Conservation (phyloP, 23 red algal genomes). For the Gracilariopsis chorda region DNA sequence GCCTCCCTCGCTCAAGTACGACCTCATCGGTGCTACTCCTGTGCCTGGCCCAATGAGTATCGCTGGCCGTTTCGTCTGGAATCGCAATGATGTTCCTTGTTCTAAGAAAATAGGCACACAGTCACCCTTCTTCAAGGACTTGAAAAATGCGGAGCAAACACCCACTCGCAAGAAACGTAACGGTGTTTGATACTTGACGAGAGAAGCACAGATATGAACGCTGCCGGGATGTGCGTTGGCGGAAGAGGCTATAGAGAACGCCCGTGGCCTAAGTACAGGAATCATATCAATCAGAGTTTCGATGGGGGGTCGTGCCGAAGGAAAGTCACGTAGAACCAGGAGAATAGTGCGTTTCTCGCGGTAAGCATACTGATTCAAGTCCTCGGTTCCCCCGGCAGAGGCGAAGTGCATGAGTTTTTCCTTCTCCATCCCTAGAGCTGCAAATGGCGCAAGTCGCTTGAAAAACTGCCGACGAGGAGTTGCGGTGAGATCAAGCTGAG, state of each 20-base stretch:
- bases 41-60: conserved; percentile 87
- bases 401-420: conserved; percentile 73
- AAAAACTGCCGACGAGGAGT: conserved; percentile 79
- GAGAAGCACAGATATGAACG: conserved; percentile 66
- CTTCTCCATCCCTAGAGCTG: conserved; percentile 34
- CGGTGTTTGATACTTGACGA: conserved; percentile 71
- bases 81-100: conserved; percentile 43
- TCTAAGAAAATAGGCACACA: conserved; percentile 64
- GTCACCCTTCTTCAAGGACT: conserved; percentile 20
- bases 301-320: conserved; percentile 72
- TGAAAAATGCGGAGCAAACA: conserved; percentile 69
- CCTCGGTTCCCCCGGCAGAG: conserved; percentile 49
- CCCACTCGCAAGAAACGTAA: conserved; percentile 57
- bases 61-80: background rate
- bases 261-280: conserved; percentile 67
- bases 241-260: conserved; percentile 91
- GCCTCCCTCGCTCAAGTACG: conserved; percentile 24
- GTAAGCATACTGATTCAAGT: conserved; percentile 74
- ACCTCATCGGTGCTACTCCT: conserved; percentile 88
- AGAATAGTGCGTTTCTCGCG: conserved; percentile 75
- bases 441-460: conserved; percentile 63
- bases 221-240: conserved; percentile 29
- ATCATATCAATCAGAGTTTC: conserved; percentile 72
- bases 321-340: conserved; percentile 87
- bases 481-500: conserved; percentile 70